Base-by-base conservation (phyloP, 768 basidiomycete species). In the Suillus hirtellus region DNA sequence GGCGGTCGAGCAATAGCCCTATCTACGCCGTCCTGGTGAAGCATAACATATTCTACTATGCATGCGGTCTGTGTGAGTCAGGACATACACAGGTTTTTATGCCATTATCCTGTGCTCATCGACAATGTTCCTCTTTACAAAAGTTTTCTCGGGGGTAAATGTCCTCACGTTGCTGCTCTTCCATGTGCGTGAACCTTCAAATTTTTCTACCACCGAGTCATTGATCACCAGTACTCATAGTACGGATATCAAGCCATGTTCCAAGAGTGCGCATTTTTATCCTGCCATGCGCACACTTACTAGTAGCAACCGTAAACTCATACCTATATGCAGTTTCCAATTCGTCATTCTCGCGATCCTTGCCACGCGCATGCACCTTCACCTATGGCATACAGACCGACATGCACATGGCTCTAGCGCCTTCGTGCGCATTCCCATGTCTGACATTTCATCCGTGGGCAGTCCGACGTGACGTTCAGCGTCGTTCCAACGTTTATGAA, bases 41-140 rank as follows among this genome's bases (percentile, higher is more conserved):
- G 21, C 55, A 56, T 35, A 56, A 40, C 8, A 21, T 40, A 21
- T 56, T 56, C 24, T 56, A 56, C 15, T 56, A 56, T 27, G 21
- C 38, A 24, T 56, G 55, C 15, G 55, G 55, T 17, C 15, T 56
- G 37, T 56, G 55, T 56, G 37, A 56, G 55, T 56, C 14, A 56
- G 14, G 7, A 37, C 12, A 34, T 34, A 12, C 53, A 37, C 55
- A 9, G 17, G 4, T 10, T 19, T 15, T 8, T 2, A 35, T 5
- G 5, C 12, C 19, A 6, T 38, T 10, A 38, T n/a, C n/a, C 14
- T 14, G n/a, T 21, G 54, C 12, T 38, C 37, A 21, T 24, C 11
- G 3, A 37, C 12, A 6, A n/a, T 21, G 12, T 4, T 37, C 21
- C n/a, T 56, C 12, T 4, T 24, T 4, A 19, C 54, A 9, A n/a